phyloP scores from a whole-genome alignment of 345 rosid genomes.

The Cardiospermum halicacabum region DNA sequence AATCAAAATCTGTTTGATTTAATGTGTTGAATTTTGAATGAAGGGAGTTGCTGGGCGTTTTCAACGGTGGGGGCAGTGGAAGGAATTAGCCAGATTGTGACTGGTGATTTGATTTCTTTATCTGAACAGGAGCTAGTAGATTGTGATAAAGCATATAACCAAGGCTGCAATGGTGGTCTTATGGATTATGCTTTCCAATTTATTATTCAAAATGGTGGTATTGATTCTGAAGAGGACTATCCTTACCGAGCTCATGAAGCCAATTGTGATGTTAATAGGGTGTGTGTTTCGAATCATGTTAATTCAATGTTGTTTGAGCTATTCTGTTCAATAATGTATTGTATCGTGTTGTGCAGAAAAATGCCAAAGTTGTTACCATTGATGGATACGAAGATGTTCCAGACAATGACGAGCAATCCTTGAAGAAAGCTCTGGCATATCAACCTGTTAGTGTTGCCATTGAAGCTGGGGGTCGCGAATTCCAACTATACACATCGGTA shows the following conservation, averaged over 20 bases:
- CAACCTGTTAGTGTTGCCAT: conserved; percentile 79
- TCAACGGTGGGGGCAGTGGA: conserved; percentile 76
- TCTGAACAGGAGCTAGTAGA: conserved; percentile 81
- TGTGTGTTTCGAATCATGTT: background rate
- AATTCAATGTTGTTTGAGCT: background rate
- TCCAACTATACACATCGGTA: conserved; percentile 66
- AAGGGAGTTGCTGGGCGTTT: conserved; percentile 93
- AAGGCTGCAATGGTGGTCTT: conserved; percentile 75
- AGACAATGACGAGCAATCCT: conserved; percentile 49
- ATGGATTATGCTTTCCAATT: conserved; percentile 75
- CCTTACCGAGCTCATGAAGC: conserved; percentile 48
- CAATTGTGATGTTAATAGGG: conserved; percentile 51
- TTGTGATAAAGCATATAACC: conserved; percentile 53
- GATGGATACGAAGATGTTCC: conserved; percentile 73
- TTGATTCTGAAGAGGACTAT: conserved; percentile 61
- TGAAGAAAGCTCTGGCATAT: conserved; percentile 64
- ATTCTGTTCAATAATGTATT: background rate
- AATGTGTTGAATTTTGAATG: conserved; percentile 3
- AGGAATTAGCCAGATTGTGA: conserved; percentile 65
- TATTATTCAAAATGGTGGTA: conserved; percentile 59
- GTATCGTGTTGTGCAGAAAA: conserved; percentile 41
- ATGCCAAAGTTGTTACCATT: conserved; percentile 62
- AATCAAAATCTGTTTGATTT: background rate
- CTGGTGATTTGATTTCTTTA: conserved; percentile 52
- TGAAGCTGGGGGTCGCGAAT: conserved; percentile 62